A percentile compares a stretch with the other conserved stretches of the same genome.
Conservation (phyloP, 2,329 filamentous ascomycete species). For the Cordyceps farinosa region DNA sequence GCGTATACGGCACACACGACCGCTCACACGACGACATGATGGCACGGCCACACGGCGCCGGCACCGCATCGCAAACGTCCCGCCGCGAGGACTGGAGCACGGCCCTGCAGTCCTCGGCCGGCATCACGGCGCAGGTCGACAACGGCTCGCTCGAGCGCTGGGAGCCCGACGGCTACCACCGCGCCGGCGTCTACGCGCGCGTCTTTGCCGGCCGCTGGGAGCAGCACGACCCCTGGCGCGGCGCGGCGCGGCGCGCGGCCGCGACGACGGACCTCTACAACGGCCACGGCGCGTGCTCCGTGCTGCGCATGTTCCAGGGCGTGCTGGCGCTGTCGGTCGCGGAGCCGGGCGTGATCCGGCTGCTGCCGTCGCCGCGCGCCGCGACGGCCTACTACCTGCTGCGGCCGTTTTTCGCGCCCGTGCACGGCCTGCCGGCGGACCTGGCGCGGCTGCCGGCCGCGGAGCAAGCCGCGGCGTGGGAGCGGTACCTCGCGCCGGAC, state of each 20-base stretch:
- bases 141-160: constrained; percentile 69
- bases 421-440: neutral
- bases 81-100: constrained; percentile 36
- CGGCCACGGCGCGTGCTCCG: constrained; percentile 53
- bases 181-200: constrained; percentile 47
- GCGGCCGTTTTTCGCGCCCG: constrained; percentile 50
- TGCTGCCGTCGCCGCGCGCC: constrained; percentile 69
- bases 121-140: constrained; percentile 63
- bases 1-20: constrained; percentile 47
- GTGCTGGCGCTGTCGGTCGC: constrained; percentile 52
- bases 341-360: constrained; percentile 65
- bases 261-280: constrained; percentile 56
- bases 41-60: too few species aligned
- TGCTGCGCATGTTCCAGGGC: constrained; percentile 58
- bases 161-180: constrained; percentile 65
- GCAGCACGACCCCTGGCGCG: constrained; percentile 53
- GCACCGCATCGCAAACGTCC: too few species aligned
- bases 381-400: constrained; percentile 76
- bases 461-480: constrained; percentile 40
- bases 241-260: constrained; percentile 44
- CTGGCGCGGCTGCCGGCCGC: constrained; percentile 32
- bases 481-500: constrained; percentile 46
- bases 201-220: constrained; percentile 55
- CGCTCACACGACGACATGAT: too few species aligned
- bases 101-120: constrained; percentile 41